Evolutionary conservation across 2,329 filamentous ascomycete species (phyloP).

Genomic region (Arachnomyces sp.): DNA sequence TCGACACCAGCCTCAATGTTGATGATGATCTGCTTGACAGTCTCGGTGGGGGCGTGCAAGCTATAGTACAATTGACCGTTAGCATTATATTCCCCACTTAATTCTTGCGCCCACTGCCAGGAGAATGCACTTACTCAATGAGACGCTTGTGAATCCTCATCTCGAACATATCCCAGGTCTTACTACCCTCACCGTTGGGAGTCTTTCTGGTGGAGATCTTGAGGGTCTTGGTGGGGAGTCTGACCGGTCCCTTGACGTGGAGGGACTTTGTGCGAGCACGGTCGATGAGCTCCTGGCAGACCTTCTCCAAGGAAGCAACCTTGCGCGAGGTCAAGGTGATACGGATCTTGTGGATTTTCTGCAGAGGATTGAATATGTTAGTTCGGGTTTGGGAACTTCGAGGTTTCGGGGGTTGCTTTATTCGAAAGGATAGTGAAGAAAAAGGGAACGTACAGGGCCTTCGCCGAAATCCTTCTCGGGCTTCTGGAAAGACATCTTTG

Average conservation of each 20-base stretch:
- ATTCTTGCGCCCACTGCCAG: too few relatives aligned
- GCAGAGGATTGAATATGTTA: conserved; percentile 12
- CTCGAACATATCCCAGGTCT: conserved; percentile 99
- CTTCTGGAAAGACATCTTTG: conserved; percentile 90
- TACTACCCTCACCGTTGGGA: conserved; percentile 98
- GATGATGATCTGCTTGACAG: conserved; percentile 48
- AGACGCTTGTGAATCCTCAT: conserved; percentile 99
- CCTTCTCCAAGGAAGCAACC: conserved; percentile 93
- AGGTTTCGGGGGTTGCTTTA: not conserved
- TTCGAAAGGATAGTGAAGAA: not conserved
- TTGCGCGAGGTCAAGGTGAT: conserved; percentile 96
- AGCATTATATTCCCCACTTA: conserved; percentile 5
- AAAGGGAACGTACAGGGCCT: conserved; percentile 58
- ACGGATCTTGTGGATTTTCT: conserved; percentile 96
- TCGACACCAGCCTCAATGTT: conserved; percentile 49
- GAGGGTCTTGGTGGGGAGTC: conserved; percentile 93
- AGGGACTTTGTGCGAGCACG: conserved; percentile 98
- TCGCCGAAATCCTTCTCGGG: conserved; percentile 89
- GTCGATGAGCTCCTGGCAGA: conserved; percentile 96
- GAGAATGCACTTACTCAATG: conserved; percentile 62
- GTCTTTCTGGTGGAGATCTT: conserved; percentile 98
- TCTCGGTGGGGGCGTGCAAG: conserved; percentile 92
- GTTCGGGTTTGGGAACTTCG: conserved; percentile 1
- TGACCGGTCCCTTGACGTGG: conserved; percentile 95
- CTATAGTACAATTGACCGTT: conserved; percentile 33